Evolutionary conservation across 306 rosid genomes (phyloP).

Genomic region (Prunus armeniaca): DNA sequence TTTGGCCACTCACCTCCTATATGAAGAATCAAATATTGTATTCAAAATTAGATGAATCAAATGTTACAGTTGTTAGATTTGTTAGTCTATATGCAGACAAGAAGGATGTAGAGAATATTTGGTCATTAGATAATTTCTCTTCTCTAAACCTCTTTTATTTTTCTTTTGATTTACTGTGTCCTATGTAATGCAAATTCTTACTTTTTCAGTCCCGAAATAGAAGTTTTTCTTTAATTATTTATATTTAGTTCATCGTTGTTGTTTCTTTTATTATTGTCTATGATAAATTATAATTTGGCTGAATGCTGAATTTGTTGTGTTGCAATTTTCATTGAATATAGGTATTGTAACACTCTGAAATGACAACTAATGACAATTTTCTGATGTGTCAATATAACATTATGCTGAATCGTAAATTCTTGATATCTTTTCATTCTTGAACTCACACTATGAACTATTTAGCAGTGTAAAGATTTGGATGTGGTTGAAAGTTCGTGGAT

Average conservation of each 20-base stretch:
- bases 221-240: too few relatives aligned
- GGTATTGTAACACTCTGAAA: background rate
- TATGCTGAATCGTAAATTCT: too few relatives aligned
- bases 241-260: background rate
- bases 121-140: background rate
- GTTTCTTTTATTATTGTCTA: background rate
- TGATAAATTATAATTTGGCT: background rate
- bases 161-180: too few relatives aligned
- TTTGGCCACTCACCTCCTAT: background rate
- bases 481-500: too few relatives aligned
- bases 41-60: background rate
- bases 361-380: background rate
- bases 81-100: background rate
- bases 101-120: background rate
- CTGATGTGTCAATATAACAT: background rate
- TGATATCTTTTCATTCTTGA: too few relatives aligned
- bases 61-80: background rate
- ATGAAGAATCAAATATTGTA: slow-evolving; percentile 1
- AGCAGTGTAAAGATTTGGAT: background rate
- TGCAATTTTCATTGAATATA: background rate
- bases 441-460: too few relatives aligned
- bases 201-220: too few relatives aligned
- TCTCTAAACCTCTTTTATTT: background rate
- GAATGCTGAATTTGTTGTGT: background rate
- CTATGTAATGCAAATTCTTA: too few relatives aligned